phyloP scores from a whole-genome alignment of 768 basidiomycete species.

The Tulasnella sp. region DNA sequence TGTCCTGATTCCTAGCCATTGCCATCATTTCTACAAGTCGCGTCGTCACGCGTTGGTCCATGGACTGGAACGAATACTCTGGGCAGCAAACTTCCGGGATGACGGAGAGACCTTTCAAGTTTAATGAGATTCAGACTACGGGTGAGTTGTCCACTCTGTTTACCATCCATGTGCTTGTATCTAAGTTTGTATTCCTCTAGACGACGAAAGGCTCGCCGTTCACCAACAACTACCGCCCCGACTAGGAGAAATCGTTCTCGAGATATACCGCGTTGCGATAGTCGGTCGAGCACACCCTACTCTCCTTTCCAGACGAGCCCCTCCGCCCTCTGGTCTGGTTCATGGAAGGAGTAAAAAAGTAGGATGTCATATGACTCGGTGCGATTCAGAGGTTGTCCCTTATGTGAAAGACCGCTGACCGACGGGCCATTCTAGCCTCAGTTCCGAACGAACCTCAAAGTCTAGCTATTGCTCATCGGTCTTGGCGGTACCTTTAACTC shows the following conservation, averaged over 20 bases:
- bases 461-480: not conserved
- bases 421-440: not conserved
- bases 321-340: not conserved
- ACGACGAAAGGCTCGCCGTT: not conserved
- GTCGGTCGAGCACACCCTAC: not conserved
- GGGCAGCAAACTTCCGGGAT: not conserved
- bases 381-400: not conserved
- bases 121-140: not conserved
- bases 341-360: not conserved
- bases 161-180: not conserved
- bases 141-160: not conserved
- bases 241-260: not conserved
- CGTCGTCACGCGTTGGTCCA: not conserved
- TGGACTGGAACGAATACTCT: not conserved
- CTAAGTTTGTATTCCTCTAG: not conserved
- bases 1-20: too few species aligned
- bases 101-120: not conserved
- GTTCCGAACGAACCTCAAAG: not conserved
- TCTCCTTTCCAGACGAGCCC: not conserved
- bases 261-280: not conserved
- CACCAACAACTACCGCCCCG: not conserved
- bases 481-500: not conserved
- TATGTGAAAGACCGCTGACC: not conserved
- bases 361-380: not conserved
- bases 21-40: too few species aligned